Evolutionary conservation across 805 yeast species (phyloP), one percentile per base, ranked within the genome.

Genomic region (Metschnikowia peoriensis): DNA sequence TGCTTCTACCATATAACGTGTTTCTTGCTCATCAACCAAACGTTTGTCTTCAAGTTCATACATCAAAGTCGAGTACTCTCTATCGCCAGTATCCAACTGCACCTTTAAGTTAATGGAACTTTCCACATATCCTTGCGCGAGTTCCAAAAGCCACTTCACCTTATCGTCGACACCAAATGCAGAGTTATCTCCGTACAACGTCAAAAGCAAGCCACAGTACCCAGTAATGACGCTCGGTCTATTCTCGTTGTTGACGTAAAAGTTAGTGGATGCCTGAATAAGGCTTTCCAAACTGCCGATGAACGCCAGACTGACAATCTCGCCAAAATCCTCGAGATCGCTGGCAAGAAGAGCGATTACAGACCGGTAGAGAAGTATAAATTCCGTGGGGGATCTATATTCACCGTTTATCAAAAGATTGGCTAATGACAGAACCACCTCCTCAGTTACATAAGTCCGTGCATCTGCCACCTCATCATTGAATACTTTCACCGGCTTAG

Each of bases 311-410:
- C 69, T 61, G 6, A 66, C 67, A 45, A 72, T 64, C 15, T 60
- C 67, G 28, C 81, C 77, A 52, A 78, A 77, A 50, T 80, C 84
- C 48, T 81, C 84, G 10, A 78, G 68, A 56, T 80, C 80, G 46
- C 81, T 73, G n/a, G 72, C 71, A 17, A 75, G 65, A 50, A 80
- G 69, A 1, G 79, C 77, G 32, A 73, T 66, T 14, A 71, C 52
- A 11, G 78, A 70, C 52, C 81, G 59, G 58, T 52, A 72, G 41
- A 80, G 64, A 29, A 75, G 66, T 38, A 75, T 61, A 46, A 73
- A 74, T 56, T 80, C 84, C 38, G 67, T 63, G 11, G 67, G 62
- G 1, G 77, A 66, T 44, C 77, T 57, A 60, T 65, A 73, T 49
- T 73, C 71, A 6, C 64, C 62, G 7, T 51, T 55, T 42, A 62